Conservation (phyloP, 768 basidiomycete genomes). For the Pulveroboletus sp. region DNA sequence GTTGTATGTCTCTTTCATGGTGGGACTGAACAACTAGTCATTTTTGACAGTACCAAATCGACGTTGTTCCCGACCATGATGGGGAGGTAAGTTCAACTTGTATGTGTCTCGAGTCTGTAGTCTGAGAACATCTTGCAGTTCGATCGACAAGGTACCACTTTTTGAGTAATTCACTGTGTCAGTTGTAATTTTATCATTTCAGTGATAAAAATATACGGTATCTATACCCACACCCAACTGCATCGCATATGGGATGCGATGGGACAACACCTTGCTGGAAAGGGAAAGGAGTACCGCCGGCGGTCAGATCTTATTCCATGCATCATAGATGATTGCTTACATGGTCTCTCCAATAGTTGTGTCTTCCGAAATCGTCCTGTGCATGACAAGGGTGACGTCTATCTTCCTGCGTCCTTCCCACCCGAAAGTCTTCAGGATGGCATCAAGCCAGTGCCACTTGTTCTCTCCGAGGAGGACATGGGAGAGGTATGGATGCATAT, state of each 20-base stretch:
- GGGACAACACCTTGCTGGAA: constrained; percentile 38
- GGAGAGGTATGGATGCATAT: constrained; percentile 39
- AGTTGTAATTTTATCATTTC: not conserved
- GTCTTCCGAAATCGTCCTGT: constrained; percentile 37
- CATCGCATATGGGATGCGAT: constrained; percentile 47
- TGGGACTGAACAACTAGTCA: too few relatives aligned
- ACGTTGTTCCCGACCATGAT: constrained; percentile 40
- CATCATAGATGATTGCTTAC: not conserved
- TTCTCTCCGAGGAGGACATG: constrained; percentile 41
- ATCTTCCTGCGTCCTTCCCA: constrained; percentile 50
- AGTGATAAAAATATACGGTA: constrained; percentile 50
- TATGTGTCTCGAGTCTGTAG: not conserved
- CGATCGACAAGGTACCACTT: constrained; percentile 37
- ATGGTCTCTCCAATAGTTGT: constrained; percentile 35
- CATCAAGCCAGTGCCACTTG: constrained; percentile 20
- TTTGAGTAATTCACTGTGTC: not conserved
- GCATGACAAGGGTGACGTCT: constrained; percentile 38
- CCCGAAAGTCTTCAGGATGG: constrained; percentile 28
- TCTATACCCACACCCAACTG: constrained; percentile 48
- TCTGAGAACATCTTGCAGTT: constrained; percentile 25
- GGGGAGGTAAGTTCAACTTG: constrained; percentile 20
- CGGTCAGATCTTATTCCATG: constrained; percentile 33
- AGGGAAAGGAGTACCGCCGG: constrained; percentile 49
- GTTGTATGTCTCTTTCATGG: constrained; percentile 40
- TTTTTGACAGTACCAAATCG: constrained; percentile 55